Conservation (phyloP, 192 early-diverging fungal species). For the Dissophora ornata region DNA sequence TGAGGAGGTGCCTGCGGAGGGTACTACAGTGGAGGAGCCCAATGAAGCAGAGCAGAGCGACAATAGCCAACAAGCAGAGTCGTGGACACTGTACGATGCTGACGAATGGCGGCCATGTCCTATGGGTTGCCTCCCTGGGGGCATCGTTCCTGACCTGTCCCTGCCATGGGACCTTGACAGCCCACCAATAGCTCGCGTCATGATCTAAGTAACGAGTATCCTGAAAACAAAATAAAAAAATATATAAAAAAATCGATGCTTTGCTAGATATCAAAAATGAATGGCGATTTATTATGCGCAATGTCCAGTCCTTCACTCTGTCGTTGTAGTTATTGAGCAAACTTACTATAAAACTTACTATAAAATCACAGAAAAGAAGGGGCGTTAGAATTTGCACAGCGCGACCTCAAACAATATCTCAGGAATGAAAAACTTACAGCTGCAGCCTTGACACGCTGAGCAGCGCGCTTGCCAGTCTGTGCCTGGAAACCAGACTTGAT, state of each 20-base stretch:
- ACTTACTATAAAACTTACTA: no score
- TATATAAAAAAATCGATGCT: no score
- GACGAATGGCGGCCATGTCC: constrained; percentile 46
- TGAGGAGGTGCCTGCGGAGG: neutral
- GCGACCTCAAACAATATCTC: neutral
- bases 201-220: no score
- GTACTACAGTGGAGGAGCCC: neutral
- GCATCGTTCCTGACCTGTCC: constrained; percentile 42
- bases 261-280: no score
- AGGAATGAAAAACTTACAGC: neutral
- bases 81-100: constrained; percentile 31
- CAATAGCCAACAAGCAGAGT: neutral
- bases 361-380: constrained; percentile 1
- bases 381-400: neutral
- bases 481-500: constrained; percentile 99
- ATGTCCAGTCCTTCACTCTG: no score
- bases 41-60: neutral
- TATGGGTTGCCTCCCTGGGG: constrained; percentile 44
- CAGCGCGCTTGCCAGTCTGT: constrained; percentile 70
- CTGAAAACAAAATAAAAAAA: no score
- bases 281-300: no score
- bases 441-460: constrained; percentile 32
- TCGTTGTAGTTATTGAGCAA: no score
- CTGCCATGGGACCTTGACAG: constrained; percentile 42
- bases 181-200: constrained; percentile 39